Conservation (phyloP, 2,329 filamentous ascomycete species). For the Aspergillus persii region DNA sequence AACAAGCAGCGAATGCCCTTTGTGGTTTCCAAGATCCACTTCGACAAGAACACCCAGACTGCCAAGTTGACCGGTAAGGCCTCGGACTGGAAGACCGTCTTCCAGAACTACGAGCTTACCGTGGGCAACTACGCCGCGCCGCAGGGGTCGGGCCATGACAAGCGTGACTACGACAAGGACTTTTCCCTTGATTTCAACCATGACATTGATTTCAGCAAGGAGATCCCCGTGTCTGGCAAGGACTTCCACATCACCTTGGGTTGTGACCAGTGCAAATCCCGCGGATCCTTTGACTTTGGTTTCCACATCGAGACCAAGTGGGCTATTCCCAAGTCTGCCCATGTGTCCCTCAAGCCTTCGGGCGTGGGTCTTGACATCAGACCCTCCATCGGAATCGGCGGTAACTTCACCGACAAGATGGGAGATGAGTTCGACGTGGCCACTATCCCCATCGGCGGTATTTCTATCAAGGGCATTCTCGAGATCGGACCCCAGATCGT, state of each 20-base stretch:
- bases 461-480: slow-evolving; percentile 18
- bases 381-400: slow-evolving; percentile 18
- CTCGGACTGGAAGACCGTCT: slow-evolving; percentile 18
- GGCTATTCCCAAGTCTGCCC: slow-evolving; percentile 12
- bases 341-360: slow-evolving; percentile 14
- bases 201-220: slow-evolving; percentile 15
- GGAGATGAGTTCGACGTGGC: slow-evolving; percentile 15
- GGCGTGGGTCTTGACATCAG: slow-evolving; percentile 16
- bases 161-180: slow-evolving; percentile 10
- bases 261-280: slow-evolving; percentile 18
- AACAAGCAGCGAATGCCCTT: slow-evolving; percentile 21
- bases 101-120: slow-evolving; percentile 21
- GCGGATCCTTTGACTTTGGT: slow-evolving; percentile 20
- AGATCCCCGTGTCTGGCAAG: slow-evolving; percentile 10
- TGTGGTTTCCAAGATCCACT: slow-evolving; percentile 16
- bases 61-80: slow-evolving; percentile 15
- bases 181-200: slow-evolving; percentile 18
- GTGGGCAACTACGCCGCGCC: slow-evolving; percentile 2
- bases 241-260: slow-evolving; percentile 10
- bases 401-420: slow-evolving; percentile 14
- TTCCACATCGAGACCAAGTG: slow-evolving; percentile 16
- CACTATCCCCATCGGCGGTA: slow-evolving; percentile 21
- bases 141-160: neutral
- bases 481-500: slow-evolving; percentile 20
- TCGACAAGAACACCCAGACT: slow-evolving; percentile 13